Conservation (phyloP, 352 stramenopile genomes). For the Pythium oligandrum region DNA sequence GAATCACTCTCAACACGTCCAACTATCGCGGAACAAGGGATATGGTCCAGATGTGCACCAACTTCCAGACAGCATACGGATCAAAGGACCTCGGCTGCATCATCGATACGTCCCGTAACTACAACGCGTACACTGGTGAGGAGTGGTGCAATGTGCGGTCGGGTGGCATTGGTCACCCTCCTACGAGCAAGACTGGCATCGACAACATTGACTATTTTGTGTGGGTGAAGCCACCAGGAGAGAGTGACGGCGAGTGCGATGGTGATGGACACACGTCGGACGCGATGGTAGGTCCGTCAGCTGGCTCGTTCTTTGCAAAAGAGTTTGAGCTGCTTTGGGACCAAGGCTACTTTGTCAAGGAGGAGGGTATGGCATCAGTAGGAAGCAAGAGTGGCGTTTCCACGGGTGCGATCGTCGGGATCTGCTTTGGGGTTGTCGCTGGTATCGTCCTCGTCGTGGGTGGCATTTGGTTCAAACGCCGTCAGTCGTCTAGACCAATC, state of each 20-base stretch:
- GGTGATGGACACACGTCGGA: conserved; percentile 23
- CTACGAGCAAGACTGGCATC: conserved; percentile 39
- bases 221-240: conserved; percentile 60
- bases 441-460: not conserved
- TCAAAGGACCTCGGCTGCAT: conserved; percentile 45
- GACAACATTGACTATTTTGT: conserved; percentile 61
- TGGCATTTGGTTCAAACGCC: not conserved
- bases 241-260: conserved; percentile 62
- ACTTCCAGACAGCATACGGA: conserved; percentile 44
- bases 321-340: conserved; percentile 57
- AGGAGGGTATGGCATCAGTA: conserved; percentile 9
- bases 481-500: not conserved
- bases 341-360: conserved; percentile 58
- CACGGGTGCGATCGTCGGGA: conserved; percentile 1
- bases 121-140: conserved; percentile 22
- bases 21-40: conserved; percentile 65
- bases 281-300: conserved; percentile 27
- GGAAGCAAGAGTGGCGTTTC: conserved; percentile 5
- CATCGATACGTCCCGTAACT: conserved; percentile 65
- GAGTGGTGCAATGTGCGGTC: conserved; percentile 73
- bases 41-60: conserved; percentile 40
- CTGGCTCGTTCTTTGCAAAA: conserved; percentile 52
- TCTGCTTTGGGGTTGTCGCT: conserved; percentile 3
- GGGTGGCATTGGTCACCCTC: conserved; percentile 52
- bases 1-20: conserved; percentile 66